Evolutionary conservation across 2,329 filamentous ascomycete species (phyloP).

Genomic region (Verticillium nubilum): DNA sequence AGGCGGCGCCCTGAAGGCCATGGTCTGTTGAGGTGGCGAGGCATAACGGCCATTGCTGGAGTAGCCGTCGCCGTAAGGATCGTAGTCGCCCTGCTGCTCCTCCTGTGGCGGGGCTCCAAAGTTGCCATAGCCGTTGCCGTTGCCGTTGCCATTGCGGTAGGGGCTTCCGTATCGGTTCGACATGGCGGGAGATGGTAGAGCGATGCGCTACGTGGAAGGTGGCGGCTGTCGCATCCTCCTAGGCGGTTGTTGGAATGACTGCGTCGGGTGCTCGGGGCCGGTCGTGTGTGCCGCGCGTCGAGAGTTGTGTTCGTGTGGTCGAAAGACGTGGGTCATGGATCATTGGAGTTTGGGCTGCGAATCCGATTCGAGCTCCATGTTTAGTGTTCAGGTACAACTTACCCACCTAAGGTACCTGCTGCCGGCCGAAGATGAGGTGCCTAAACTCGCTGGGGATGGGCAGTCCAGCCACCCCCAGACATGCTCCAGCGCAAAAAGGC

Average conservation of each 20-base stretch:
- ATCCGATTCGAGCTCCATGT: background rate
- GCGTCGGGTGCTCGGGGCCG: conserved; percentile 1
- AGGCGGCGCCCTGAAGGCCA: conserved; percentile 15
- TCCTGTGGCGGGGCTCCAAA: conserved; percentile 17
- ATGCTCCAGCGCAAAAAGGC: conserved; percentile 7
- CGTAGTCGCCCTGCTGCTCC: conserved; percentile 39
- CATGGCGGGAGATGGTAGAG: conserved; percentile 9
- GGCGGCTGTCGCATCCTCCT: conserved; percentile 8
- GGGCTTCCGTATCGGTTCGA: conserved; percentile 20
- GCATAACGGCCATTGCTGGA: conserved; percentile 30
- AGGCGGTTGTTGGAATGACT: too few species aligned
- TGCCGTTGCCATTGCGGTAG: conserved; percentile 36
- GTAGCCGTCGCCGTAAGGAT: conserved; percentile 40
- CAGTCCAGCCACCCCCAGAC: conserved; percentile 7
- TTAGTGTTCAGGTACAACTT: background rate
- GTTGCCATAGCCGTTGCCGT: conserved; percentile 36
- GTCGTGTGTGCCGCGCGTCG: background rate
- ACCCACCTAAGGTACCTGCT: background rate
- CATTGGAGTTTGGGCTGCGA: background rate
- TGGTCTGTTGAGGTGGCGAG: conserved; percentile 28
- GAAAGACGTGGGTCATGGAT: background rate
- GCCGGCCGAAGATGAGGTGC: too few species aligned
- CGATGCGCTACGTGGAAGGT: conserved; percentile 5
- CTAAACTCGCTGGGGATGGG: too few species aligned
- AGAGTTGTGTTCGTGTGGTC: background rate